Conservation (phyloP, 257 asterid genomes). For the Rehmannia glutinosa region DNA sequence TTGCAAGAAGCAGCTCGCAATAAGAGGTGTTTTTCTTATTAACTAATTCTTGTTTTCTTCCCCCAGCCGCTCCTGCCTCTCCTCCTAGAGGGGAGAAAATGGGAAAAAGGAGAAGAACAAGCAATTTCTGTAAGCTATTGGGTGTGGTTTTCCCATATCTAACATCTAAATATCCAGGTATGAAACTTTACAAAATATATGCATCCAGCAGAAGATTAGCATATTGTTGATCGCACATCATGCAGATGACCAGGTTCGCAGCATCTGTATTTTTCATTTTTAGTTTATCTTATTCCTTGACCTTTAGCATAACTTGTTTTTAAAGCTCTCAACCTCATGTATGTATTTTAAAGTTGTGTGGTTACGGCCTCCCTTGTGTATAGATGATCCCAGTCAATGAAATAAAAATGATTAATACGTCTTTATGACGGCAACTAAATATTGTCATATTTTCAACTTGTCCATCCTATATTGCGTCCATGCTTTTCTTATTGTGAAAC, state of each 20-base stretch:
- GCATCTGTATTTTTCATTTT: neutral
- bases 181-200: conserved; percentile 52
- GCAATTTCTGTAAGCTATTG: neutral
- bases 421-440: neutral
- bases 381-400: neutral
- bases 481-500: neutral
- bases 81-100: neutral
- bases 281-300: conserved; percentile 7
- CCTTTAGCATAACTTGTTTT: neutral
- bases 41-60: neutral
- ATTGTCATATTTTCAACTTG: neutral
- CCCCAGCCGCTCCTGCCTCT: neutral
- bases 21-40: conserved; percentile 52
- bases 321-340: neutral
- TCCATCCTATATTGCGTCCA: neutral
- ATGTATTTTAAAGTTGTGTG: neutral
- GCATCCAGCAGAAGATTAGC: conserved; percentile 50
- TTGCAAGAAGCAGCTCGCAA: conserved; percentile 91
- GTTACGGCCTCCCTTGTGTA: neutral
- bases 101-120: neutral
- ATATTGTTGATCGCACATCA: conserved; percentile 84
- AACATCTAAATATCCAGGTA: conserved; percentile 45
- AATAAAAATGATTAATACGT: neutral
- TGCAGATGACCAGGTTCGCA: conserved; percentile 89
- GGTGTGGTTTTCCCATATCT: neutral